Conservation (phyloP, 148 eudicot genomes). For the Heliamphora exappendiculata region DNA sequence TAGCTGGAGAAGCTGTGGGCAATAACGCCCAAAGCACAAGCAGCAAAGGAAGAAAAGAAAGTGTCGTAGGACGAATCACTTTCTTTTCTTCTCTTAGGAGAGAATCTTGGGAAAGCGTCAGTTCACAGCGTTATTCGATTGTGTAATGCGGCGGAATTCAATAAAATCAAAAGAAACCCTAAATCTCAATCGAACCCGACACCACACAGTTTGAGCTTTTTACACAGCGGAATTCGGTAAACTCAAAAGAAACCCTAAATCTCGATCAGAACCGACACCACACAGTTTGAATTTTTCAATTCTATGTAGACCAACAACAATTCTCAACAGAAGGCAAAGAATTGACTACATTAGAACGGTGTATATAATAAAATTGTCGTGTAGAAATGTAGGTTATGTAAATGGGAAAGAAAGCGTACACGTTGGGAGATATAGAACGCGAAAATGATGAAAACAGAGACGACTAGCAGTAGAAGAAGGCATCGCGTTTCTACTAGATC, state of each 20-base stretch:
- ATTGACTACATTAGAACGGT: neutral
- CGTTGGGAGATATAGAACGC: slow-evolving; percentile 36
- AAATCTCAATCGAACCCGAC: neutral
- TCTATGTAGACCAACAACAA: neutral
- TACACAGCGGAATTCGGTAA: too few species aligned
- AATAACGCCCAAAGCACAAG: too few species aligned
- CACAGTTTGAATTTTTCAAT: neutral
- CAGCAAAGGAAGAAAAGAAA: too few species aligned
- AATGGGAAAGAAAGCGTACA: slow-evolving; percentile 18
- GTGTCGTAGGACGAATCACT: too few species aligned
- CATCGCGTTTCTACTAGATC: slow-evolving; percentile 40
- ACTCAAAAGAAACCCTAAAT: neutral
- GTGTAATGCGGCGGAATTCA: neutral
- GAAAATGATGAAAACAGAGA: slow-evolving; percentile 35
- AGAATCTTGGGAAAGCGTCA: neutral
- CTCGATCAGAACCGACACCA: neutral
- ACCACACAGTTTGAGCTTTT: neutral
- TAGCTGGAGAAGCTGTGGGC: too few species aligned
- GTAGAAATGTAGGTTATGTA: too few species aligned
- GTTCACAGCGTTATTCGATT: neutral
- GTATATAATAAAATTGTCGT: neutral
- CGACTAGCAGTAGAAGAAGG: slow-evolving; percentile 33
- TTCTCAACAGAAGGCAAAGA: neutral
- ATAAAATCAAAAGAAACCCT: neutral
- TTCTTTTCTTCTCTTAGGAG: too few species aligned